phyloP scores from a whole-genome alignment of 805 yeast genomes.

The Metschnikowia koreensis region DNA sequence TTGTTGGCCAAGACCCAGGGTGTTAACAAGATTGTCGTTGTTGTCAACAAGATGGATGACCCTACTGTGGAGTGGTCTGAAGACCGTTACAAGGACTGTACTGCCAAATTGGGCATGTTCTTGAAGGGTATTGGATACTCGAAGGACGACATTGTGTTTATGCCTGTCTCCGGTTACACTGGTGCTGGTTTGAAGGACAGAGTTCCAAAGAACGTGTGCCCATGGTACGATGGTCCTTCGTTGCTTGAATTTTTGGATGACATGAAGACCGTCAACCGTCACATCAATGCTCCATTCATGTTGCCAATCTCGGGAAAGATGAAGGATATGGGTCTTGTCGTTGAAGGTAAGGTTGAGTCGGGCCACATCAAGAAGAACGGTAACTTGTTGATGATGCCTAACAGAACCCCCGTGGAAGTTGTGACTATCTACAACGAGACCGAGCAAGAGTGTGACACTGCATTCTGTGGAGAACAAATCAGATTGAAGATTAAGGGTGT shows the following conservation, averaged over 20 bases:
- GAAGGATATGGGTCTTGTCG: slow-evolving; percentile 96
- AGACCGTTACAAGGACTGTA: slow-evolving; percentile 95
- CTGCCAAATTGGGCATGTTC: slow-evolving; percentile 70
- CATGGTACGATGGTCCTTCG: slow-evolving; percentile 95
- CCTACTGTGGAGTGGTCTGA: slow-evolving; percentile 95
- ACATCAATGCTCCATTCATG: slow-evolving; percentile 94
- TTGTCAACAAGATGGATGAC: slow-evolving; percentile 98
- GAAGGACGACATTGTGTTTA: slow-evolving; percentile 80
- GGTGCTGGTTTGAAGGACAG: slow-evolving; percentile 96
- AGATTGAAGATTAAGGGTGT: slow-evolving; percentile 90
- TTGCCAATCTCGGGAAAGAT: slow-evolving; percentile 91
- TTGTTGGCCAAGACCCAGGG: slow-evolving; percentile 97
- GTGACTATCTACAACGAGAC: slow-evolving; percentile 89
- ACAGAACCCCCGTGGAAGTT: slow-evolving; percentile 79
- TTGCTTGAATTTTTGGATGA: slow-evolving; percentile 84
- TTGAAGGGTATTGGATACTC: slow-evolving; percentile 87
- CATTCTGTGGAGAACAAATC: slow-evolving; percentile 96
- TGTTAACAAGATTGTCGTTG: slow-evolving; percentile 89
- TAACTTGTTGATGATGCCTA: slow-evolving; percentile 86
- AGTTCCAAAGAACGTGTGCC: slow-evolving; percentile 65
- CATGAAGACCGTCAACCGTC: slow-evolving; percentile 80
- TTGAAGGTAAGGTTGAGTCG: slow-evolving; percentile 97
- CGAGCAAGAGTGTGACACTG: slow-evolving; percentile 87
- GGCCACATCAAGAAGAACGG: slow-evolving; percentile 86
- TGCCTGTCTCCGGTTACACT: slow-evolving; percentile 98